Conservation (phyloP, 1,284 basidiomycete genomes). For the Apiotrichum veenhuisii region DNA sequence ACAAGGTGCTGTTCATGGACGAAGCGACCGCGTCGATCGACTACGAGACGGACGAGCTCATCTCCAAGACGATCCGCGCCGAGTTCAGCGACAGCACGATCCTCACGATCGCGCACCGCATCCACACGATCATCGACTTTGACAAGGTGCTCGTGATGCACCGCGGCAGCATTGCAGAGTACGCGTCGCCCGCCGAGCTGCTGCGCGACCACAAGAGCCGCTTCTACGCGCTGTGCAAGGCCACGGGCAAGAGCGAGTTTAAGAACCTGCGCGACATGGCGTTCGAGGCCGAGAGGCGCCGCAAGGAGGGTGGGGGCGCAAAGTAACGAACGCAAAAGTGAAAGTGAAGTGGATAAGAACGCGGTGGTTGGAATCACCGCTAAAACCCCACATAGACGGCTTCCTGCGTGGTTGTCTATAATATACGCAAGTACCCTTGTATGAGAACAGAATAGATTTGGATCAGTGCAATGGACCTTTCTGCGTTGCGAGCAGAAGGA, state of each 20-base stretch:
- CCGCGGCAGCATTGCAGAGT: slow-evolving; percentile 67
- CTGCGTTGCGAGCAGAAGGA: no score
- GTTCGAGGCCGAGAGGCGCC: slow-evolving; percentile 30
- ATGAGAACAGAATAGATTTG: no score
- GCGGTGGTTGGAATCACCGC: no score
- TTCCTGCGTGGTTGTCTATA: no score
- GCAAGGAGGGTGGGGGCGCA: no score
- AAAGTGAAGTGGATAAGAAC: no score
- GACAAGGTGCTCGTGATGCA: slow-evolving; percentile 65
- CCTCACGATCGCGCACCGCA: slow-evolving; percentile 60
- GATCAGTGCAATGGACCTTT: no score
- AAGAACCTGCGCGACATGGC: slow-evolving; percentile 55
- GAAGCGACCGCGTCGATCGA: slow-evolving; percentile 64
- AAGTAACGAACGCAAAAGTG: no score
- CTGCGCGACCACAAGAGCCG: slow-evolving; percentile 63
- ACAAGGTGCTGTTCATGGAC: slow-evolving; percentile 75
- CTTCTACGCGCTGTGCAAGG: slow-evolving; percentile 75
- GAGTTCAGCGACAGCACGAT: slow-evolving; percentile 60
- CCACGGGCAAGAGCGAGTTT: slow-evolving; percentile 76
- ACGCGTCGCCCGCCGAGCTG: slow-evolving; percentile 67
- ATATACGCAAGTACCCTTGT: no score
- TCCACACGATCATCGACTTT: slow-evolving; percentile 74
- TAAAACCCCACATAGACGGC: no score
- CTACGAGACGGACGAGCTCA: slow-evolving; percentile 58
- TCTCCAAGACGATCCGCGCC: slow-evolving; percentile 50